A percentile compares a stretch with the other conserved stretches of the same genome.
Conservation (phyloP, 108 stramenopile genomes). For the Conticribra weissflogii region DNA sequence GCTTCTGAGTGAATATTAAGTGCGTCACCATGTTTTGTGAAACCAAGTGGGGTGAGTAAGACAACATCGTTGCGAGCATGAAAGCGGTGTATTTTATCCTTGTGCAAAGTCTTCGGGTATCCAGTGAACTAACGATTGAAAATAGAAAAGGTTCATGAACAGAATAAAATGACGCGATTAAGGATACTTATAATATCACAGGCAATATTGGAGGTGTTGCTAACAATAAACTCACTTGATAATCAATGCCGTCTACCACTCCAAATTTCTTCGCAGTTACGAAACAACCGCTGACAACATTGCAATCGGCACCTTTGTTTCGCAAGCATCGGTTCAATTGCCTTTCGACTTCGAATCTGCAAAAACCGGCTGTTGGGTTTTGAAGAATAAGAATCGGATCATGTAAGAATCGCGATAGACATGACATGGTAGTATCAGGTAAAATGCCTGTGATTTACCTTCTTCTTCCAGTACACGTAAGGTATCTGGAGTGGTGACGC, state of each 20-base stretch:
- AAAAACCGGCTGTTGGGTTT: too few relatives aligned
- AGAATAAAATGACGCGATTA: not conserved
- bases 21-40: conserved; percentile 48
- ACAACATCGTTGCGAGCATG: conserved; percentile 59
- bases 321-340: conserved; percentile 52
- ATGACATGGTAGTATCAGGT: too few relatives aligned
- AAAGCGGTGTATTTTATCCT: conserved; percentile 41
- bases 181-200: too few relatives aligned
- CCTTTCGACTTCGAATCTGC: conserved; percentile 68
- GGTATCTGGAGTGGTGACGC: conserved; percentile 46
- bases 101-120: conserved; percentile 47
- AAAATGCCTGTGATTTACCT: too few relatives aligned
- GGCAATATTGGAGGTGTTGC: too few relatives aligned
- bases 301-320: conserved; percentile 55
- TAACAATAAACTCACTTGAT: conserved; percentile 47
- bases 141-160: not conserved
- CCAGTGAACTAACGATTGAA: conserved; percentile 35
- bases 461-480: conserved; percentile 63
- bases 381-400: too few relatives aligned
- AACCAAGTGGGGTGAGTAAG: conserved; percentile 61
- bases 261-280: conserved; percentile 60
- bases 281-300: conserved; percentile 67
- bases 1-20: conserved; percentile 61
- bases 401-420: too few relatives aligned
- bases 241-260: conserved; percentile 54